Base-by-base conservation (phyloP, 106 monocot genomes). In the Dendrobium huoshanense region DNA sequence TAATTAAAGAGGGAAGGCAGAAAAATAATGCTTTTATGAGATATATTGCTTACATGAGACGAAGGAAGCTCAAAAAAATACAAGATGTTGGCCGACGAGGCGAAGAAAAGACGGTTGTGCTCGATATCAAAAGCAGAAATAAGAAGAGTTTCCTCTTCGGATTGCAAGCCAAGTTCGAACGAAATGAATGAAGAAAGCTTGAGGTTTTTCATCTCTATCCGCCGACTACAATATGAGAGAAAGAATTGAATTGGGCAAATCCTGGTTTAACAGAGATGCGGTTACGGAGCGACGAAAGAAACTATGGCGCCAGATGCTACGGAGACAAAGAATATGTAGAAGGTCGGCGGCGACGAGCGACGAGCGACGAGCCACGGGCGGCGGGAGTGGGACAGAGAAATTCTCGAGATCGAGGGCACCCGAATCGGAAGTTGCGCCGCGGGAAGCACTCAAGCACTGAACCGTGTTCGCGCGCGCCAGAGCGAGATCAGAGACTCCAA, bases 121-220 rank as follows among this genome's bases (percentile, higher is more conserved):
- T 99, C 95, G 79, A 93, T 84, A 70, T 99, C 95, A 84, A 95
- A 89, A 4, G 93, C 91, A n/a, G 92, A 92, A 61, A 91, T 77
- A 6, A 86, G 79, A 4, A 99, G 75, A 15, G 76, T 82, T 78
- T 99, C 99, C 3, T 77, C 89, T 64, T 82, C 85, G 40, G 83
- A 78, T 77, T 85, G 93, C 40, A 99, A 82, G n/a, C 75, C 76
- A 42, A 99, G 76, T n/a, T 86, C 80, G 45, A 79, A 44, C 40
- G 88, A 89, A 24, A 75, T 79, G 84, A 83, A 73, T 33, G 82
- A 74, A 3, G 48, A 88, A 24, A 87, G 83, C 83, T 88, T 91
- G 54, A 95, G 79, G 81, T 99, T 99, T 91, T 91, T 95, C 95
- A 99, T 99, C 79, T 79, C 76, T 15, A 5, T 45, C 56, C 43